Percentiles rank a stretch among this genome's conserved stretches.
phyloP scores from a whole-genome alignment of 495 filamentous ascomycete genomes.

The Podospora bellae-mahoneyi region DNA sequence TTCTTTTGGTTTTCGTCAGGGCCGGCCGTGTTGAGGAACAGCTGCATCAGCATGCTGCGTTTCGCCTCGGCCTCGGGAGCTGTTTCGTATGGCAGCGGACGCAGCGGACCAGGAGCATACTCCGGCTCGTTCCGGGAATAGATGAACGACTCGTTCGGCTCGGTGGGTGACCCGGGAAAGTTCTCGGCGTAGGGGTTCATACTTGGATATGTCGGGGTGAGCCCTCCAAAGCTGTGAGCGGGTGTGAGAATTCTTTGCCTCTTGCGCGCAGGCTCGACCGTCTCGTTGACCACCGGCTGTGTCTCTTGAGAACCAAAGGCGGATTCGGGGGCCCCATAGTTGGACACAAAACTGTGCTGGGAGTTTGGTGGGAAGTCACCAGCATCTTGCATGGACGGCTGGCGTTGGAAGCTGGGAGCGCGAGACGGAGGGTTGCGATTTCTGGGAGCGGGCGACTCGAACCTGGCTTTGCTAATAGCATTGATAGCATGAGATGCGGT shows the following conservation, averaged over 20 bases:
- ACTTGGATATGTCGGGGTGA: conserved; percentile 38
- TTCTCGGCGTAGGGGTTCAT: conserved; percentile 50
- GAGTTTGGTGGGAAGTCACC: conserved; percentile 47
- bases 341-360: conserved; percentile 48
- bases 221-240: conserved; percentile 47
- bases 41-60: conserved; percentile 73
- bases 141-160: conserved; percentile 81
- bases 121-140: conserved; percentile 56
- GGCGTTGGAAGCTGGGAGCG: conserved; percentile 53
- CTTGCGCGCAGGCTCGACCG: conserved; percentile 79
- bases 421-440: conserved; percentile 48
- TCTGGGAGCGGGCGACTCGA: conserved; percentile 79
- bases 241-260: conserved; percentile 52
- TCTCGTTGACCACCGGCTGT: conserved; percentile 49
- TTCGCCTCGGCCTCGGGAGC: conserved; percentile 68
- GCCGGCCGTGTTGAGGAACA: conserved; percentile 75
- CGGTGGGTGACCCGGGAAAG: conserved; percentile 67
- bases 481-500: conserved; percentile 89
- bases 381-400: conserved; percentile 59
- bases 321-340: conserved; percentile 47
- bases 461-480: conserved; percentile 90
- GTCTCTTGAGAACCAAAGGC: conserved; percentile 41
- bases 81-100: conserved; percentile 65
- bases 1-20: conserved; percentile 48
- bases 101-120: conserved; percentile 55